A percentile compares a stretch with the other conserved stretches of the same genome.
phyloP scores from a whole-genome alignment of 805 yeast species.

The Candida incommunis region DNA sequence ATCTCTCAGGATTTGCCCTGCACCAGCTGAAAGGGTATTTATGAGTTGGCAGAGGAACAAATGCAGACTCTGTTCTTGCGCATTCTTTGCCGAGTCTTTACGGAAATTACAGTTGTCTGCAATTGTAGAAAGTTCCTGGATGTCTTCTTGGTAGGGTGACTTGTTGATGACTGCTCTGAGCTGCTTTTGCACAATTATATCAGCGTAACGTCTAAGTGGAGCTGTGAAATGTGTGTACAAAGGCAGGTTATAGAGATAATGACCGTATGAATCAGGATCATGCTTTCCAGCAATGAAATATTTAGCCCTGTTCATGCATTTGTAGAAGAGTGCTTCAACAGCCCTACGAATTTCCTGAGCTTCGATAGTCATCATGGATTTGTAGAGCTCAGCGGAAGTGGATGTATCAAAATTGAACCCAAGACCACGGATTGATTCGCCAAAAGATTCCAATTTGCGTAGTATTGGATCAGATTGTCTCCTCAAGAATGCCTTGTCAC shows the following conservation, averaged over 20 bases:
- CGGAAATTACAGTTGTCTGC: slow-evolving; percentile 92
- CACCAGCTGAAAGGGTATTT: slow-evolving; percentile 49
- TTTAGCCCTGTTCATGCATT: slow-evolving; percentile 74
- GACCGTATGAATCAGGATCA: slow-evolving; percentile 64
- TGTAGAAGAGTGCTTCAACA: slow-evolving; percentile 64
- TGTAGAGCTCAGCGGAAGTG: slow-evolving; percentile 54
- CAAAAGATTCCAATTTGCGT: slow-evolving; percentile 66
- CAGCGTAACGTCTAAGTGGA: slow-evolving; percentile 86
- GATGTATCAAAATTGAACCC: slow-evolving; percentile 55
- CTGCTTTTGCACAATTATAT: slow-evolving; percentile 85
- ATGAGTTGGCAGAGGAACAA: slow-evolving; percentile 71
- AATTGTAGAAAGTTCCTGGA: slow-evolving; percentile 51
- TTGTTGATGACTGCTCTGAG: slow-evolving; percentile 46
- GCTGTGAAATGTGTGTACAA: slow-evolving; percentile 88
- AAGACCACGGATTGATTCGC: slow-evolving; percentile 44
- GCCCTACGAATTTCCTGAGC: slow-evolving; percentile 54
- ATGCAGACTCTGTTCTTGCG: slow-evolving; percentile 92
- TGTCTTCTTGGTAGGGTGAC: slow-evolving; percentile 21
- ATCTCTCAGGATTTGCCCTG: slow-evolving; percentile 65
- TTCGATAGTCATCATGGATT: slow-evolving; percentile 49
- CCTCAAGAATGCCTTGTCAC: slow-evolving; percentile 72
- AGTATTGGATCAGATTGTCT: slow-evolving; percentile 77
- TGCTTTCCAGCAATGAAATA: slow-evolving; percentile 81
- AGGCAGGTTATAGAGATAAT: slow-evolving; percentile 71
- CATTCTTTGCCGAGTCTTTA: slow-evolving; percentile 83